Evolutionary conservation across 225 moss, liverwort and hornwort genomes (phyloP).

Genomic region (Pleurozium schreberi): DNA sequence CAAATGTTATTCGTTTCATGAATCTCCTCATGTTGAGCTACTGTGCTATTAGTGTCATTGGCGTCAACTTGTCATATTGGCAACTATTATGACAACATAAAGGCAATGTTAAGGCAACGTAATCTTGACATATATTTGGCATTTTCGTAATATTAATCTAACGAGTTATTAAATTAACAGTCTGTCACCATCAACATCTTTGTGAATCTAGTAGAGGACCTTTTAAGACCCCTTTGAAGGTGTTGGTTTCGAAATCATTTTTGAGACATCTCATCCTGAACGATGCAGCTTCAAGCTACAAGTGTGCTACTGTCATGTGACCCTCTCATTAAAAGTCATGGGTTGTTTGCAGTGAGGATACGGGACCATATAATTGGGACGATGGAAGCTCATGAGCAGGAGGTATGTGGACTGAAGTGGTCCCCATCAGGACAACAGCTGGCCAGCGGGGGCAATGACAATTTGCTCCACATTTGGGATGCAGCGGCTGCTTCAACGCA

Average conservation of each 20-base stretch:
- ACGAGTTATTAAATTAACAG: not conserved
- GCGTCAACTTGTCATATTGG: not conserved
- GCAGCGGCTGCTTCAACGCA: slow-evolving; percentile 59
- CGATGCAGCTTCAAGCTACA: not conserved
- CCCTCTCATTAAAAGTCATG: not conserved
- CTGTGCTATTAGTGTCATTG: not conserved
- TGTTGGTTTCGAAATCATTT: not conserved
- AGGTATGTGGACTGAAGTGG: slow-evolving; percentile 96
- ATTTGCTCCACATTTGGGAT: slow-evolving; percentile 92
- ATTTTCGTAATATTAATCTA: not conserved
- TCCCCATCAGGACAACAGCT: slow-evolving; percentile 87
- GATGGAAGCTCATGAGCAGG: slow-evolving; percentile 84
- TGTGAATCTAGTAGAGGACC: not conserved
- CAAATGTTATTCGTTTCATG: too few species aligned
- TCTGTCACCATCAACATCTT: not conserved
- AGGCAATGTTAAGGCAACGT: too few species aligned
- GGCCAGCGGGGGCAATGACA: slow-evolving; percentile 95
- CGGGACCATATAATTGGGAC: slow-evolving; percentile 69
- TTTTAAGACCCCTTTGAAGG: not conserved
- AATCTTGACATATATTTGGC: not conserved
- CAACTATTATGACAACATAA: too few species aligned
- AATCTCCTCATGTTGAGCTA: not conserved
- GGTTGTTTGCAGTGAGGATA: slow-evolving; percentile 54
- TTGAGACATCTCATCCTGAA: not conserved
- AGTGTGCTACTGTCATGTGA: not conserved